Base-by-base conservation (phyloP, 495 filamentous ascomycete genomes). In the Collariella sp. region DNA sequence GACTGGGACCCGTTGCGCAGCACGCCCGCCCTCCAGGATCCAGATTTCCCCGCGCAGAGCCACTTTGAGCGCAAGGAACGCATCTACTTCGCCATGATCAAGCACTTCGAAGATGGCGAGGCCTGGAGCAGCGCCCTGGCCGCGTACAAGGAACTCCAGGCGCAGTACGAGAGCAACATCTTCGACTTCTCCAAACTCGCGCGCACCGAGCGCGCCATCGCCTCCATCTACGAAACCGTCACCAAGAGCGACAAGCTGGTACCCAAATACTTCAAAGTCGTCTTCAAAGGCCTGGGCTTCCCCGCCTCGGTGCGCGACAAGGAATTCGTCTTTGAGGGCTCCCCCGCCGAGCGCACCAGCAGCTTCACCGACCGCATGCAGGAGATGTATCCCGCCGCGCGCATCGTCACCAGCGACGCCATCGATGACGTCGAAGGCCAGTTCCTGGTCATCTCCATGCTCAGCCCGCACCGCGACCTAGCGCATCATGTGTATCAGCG, bases 111-210 rank as follows among this genome's bases (percentile, higher is more conserved):
- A 63, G 88, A 96, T 58, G 89, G 91, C 9, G 83, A 86, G 63
- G 88, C 88, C 1, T 99, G 94, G 94, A 83, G 86, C 46, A 87
- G 85, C 66, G 94, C 93, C 2, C 73, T 99, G n/a, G 76, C 80
- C 3, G 86, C 88, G 18, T 99, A 99, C 69, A 84, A 85, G 62
- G 93, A 99, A 67, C 85, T 99, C 44, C 86, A 86, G 39, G 63
- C 74, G 19, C 89, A 96, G 68, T 99, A 99, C 62, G 89, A 95
- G 71, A 78, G 79, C 49, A 90, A 87, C 50, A 73, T 86, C 2
- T 96, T 89, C 70, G 94, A 99, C 69, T 96, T 95, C 59, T 74
- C 83, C 16, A 97, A 97, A 71, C 81, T 97, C 15, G 88, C 93
- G 1, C 78, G 89, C 52, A 83, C 89, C 0, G 86, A 96, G 62